phyloP scores from a whole-genome alignment of 805 yeast genomes.

The Saturnispora galanensis region DNA sequence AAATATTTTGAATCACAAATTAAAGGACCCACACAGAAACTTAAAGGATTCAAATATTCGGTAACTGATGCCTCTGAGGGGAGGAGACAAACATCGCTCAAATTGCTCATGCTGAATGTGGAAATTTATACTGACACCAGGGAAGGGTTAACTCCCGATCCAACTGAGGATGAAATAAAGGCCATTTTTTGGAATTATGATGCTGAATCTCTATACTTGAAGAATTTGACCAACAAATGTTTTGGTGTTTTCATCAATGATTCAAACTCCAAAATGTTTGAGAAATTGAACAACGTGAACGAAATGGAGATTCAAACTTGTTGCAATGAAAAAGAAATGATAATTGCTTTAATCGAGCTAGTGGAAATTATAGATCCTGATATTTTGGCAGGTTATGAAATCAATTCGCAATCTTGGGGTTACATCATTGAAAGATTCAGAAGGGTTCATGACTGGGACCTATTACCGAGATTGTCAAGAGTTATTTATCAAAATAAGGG shows the following conservation, averaged over 20 bases:
- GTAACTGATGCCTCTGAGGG: constrained; percentile 22
- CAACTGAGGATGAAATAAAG: constrained; percentile 45
- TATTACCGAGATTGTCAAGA: constrained; percentile 54
- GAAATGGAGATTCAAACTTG: constrained; percentile 30
- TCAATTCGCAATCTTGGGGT: constrained; percentile 82
- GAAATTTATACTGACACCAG: constrained; percentile 61
- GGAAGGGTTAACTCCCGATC: constrained; percentile 51
- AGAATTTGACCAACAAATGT: constrained; percentile 22
- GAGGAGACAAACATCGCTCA: constrained; percentile 31
- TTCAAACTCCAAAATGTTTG: neutral
- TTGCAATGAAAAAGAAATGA: constrained; percentile 47
- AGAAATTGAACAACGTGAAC: neutral
- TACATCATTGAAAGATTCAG: constrained; percentile 61
- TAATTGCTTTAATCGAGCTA: constrained; percentile 43
- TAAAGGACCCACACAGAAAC: constrained; percentile 34
- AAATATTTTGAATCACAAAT: constrained; percentile 37
- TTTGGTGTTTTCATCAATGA: constrained; percentile 29
- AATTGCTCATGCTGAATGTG: constrained; percentile 47
- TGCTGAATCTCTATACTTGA: constrained; percentile 28
- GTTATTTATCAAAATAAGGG: constrained; percentile 39
- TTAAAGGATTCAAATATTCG: constrained; percentile 31
- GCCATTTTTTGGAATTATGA: constrained; percentile 59
- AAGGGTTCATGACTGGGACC: constrained; percentile 36
- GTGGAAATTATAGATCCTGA: constrained; percentile 75
- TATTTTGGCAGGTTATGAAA: constrained; percentile 76